Base-by-base conservation (phyloP, 2,329 filamentous ascomycete genomes). In the Pseudovirgaria hyperparasitica region DNA sequence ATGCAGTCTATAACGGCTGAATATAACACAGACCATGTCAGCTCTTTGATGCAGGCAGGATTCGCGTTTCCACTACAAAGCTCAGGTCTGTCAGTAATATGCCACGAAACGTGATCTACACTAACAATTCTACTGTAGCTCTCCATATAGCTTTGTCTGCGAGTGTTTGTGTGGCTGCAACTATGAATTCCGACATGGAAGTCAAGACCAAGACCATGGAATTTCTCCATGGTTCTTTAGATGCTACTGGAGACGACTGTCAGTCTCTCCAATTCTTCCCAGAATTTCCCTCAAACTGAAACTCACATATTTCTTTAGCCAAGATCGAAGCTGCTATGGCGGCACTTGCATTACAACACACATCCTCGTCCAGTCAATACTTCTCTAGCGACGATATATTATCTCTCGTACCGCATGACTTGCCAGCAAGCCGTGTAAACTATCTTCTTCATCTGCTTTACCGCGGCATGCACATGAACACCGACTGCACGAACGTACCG, bases 21-120 rank as follows among this genome's bases (percentile, higher is more conserved):
- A 30, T 64, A 67, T 16, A 76, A 79, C 40, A 55, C 71, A 6
- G 67, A 72, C 22, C 72, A 63, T 23, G 71, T 92, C 17, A 72
- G 69, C 34, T 79, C 72, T 30, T 62, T 92, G 16, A 63, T 76
- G 16, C 82, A 93, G 49, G 73, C 76, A 23, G 84, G 84, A 2
- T 92, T 92, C 50, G 64, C 67, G 5, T 90, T 80, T 45, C 53
- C 67, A 4, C 64, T 75, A n/a, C n/a, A n/a, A n/a, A n/a, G n/a
- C n/a, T n/a, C n/a, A n/a, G n/a, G n/a, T n/a, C n/a, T n/a, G 76
- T 78, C 53, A 6, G 24, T 27, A 52, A 67, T 33, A 16, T n/a
- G n/a, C 26, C 27, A 19, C 33, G 16, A 8, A 8, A 28, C 22
- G 28, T 14, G 16, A 37, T 37, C 22, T 31, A 37, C 19, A 23